These are phyloP conservation scores for Diplodia seriata DNA, from an alignment of 2,329 filamentous ascomycete species.

Conservation along the genomic window DNA sequence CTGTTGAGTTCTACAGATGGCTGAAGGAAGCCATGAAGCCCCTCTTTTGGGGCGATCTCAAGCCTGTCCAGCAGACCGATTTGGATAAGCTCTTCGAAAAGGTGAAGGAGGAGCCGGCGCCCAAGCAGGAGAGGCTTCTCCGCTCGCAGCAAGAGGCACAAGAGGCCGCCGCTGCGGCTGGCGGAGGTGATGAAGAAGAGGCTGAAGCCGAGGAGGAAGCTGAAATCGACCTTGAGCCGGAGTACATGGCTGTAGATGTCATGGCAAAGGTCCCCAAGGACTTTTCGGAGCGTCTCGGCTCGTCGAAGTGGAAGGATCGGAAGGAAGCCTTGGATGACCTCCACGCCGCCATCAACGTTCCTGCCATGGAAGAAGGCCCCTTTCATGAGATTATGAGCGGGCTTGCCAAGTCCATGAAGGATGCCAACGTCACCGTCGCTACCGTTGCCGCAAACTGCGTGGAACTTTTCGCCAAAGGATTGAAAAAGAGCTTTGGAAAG, in stretches of 20 bases:
- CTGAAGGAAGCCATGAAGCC: constrained; percentile 97
- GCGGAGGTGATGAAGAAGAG: constrained; percentile 58
- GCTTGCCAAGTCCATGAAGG: constrained; percentile 97
- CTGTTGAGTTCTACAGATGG: constrained; percentile 96
- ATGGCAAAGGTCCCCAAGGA: constrained; percentile 79
- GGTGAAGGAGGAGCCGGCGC: constrained; percentile 82
- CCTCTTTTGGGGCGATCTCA: constrained; percentile 94
- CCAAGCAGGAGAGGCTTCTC: constrained; percentile 89
- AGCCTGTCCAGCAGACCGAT: constrained; percentile 93
- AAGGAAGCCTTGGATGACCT: constrained; percentile 92
- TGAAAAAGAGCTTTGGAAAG: constrained; percentile 78
- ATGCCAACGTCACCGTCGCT: constrained; percentile 95
- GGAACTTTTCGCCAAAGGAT: constrained; percentile 83
- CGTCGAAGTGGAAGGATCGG: constrained; percentile 97
- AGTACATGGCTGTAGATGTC: constrained; percentile 84
- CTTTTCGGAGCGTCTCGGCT: constrained; percentile 82
- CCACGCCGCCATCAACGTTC: constrained; percentile 77
- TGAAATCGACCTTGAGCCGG: constrained; percentile 72
- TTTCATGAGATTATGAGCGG: constrained; percentile 84
- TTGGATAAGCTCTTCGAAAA: constrained; percentile 94
- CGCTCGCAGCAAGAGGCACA: constrained; percentile 87
- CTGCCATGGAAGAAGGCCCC: constrained; percentile 87
- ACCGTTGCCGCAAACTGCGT: constrained; percentile 93
- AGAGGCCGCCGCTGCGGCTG: constrained; percentile 69
- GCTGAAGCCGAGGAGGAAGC: constrained; percentile 66